Evolutionary conservation across 768 basidiomycete species (phyloP).

Genomic region (Amanita pseudoporphyria): DNA sequence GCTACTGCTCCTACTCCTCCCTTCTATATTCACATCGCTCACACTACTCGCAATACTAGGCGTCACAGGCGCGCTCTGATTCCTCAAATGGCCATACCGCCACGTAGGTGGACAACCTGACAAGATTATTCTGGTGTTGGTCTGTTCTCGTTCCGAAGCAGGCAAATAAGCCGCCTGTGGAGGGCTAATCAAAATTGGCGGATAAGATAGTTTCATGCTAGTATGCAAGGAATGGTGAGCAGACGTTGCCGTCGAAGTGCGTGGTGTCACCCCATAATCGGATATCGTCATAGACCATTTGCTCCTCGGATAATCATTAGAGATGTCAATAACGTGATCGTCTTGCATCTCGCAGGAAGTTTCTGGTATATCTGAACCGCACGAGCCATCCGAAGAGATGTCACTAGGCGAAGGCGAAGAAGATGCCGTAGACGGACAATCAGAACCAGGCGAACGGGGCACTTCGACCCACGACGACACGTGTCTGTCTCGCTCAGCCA

Average conservation of each 20-base stretch:
- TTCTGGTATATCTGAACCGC: not conserved
- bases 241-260: not conserved
- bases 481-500: not conserved
- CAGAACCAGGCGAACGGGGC: not conserved
- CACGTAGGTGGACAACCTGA: not conserved
- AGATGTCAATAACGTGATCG: not conserved
- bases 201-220: not conserved
- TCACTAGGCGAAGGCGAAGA: not conserved
- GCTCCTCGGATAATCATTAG: not conserved
- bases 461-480: not conserved
- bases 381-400: not conserved
- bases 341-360: not conserved
- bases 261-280: constrained; percentile 2
- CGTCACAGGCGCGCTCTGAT: constrained; percentile 2
- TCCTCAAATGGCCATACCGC: not conserved
- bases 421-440: not conserved
- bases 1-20: constrained; percentile 6
- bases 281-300: constrained; percentile 8
- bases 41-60: constrained; percentile 6
- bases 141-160: not conserved
- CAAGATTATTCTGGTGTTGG: no score
- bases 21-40: constrained; percentile 1
- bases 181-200: not conserved
- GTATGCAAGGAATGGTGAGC: no score
- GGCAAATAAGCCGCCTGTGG: not conserved